Base-by-base conservation (phyloP, 2,329 filamentous ascomycete species). In the Aspergillus flavus region DNA sequence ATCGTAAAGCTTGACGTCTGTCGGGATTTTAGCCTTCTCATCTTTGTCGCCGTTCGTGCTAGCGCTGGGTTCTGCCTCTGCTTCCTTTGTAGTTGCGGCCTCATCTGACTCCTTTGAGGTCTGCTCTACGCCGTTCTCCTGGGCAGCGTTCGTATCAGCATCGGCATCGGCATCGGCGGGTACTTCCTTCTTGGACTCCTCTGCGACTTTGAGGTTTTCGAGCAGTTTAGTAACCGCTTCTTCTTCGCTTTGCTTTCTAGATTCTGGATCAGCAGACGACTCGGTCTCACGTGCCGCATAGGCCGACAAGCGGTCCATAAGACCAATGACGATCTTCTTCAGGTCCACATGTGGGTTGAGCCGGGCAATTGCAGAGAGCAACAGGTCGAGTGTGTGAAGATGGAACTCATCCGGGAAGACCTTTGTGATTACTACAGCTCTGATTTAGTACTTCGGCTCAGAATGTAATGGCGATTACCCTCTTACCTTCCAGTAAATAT, bases 401-500 rank as follows among this genome's bases (percentile, higher is more conserved):
- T 99, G 96, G 77, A 94, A 99, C 75, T 99, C 95, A 79, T 99
- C 95, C 0, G 95, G 95, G 82, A 99, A 99, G 58, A 98, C 95
- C 79, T 99, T 96, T 6, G 94, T 99, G 69, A 99, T 96, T 66
- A 99, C 95, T 87, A 66, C 43, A 21, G 57, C 52, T 59, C 7
- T 12, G 32, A 43, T n/a, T 68, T 62, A 66, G 69, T 61, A 67
- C 19, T 39, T 21, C 28, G 14, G 11, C 46, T 14, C 48, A 45
- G 34, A 14, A 7, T 11, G 11, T 14, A 9, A 61, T 19, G 30
- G 14, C 2, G 7, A 43, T 16, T 45, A 21, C 9, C 16, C 72
- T 11, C 72, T 61, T 77, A 85, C 86, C 86, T 85, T 99, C 95
- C 57, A 99, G 84, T 14, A 99, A 86, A 80, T 99, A 99, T 78